A percentile compares a stretch with the other conserved stretches of the same genome.
phyloP scores from a whole-genome alignment of 2,329 filamentous ascomycete species.

The Taxawa tesnikishii region DNA sequence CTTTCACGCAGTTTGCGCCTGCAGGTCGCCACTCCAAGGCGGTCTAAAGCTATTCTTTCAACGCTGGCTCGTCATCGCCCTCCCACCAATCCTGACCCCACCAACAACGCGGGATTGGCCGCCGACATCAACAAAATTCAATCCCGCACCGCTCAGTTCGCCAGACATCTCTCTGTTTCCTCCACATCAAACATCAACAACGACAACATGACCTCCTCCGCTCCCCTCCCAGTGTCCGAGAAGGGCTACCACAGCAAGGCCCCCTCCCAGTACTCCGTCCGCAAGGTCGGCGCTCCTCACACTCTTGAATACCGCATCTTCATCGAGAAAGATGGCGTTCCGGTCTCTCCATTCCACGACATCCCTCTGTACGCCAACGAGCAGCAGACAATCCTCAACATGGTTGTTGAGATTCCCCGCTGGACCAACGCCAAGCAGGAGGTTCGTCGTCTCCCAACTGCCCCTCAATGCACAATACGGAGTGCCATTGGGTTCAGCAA shows the following conservation, averaged over 20 bases:
- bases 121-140: constrained; percentile 25
- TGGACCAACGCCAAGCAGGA: constrained; percentile 99
- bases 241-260: constrained; percentile 33
- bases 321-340: constrained; percentile 93
- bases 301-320: constrained; percentile 95
- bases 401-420: constrained; percentile 97
- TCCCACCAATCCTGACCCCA: constrained; percentile 18
- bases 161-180: constrained; percentile 21
- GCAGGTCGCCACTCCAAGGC: not conserved
- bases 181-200: constrained; percentile 11
- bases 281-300: constrained; percentile 82
- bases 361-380: constrained; percentile 95
- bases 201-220: constrained; percentile 13
- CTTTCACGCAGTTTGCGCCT: not conserved
- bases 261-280: constrained; percentile 58
- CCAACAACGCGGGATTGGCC: constrained; percentile 10
- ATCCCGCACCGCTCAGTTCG: constrained; percentile 24
- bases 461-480: not conserved
- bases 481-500: constrained; percentile 1
- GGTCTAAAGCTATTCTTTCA: constrained; percentile 4
- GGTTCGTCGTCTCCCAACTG: constrained; percentile 44
- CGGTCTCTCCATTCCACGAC: constrained; percentile 94
- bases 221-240: constrained; percentile 9
- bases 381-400: constrained; percentile 94
- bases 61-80: constrained; percentile 17